phyloP scores from a whole-genome alignment of 2,329 filamentous ascomycete genomes.

The Aspergillus caelatus region DNA sequence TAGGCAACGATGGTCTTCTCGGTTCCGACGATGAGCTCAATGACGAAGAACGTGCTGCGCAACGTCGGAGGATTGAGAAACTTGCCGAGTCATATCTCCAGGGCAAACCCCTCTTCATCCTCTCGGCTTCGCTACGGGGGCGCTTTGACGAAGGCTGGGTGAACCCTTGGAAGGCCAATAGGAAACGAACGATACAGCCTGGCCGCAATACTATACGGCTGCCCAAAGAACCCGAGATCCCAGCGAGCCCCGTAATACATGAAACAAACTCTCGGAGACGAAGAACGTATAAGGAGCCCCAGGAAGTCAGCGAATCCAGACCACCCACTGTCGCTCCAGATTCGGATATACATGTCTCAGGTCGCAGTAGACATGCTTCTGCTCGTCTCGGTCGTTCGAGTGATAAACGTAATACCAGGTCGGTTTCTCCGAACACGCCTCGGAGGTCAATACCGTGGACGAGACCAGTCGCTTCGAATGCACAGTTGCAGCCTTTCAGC shows the following conservation, averaged over 20 bases:
- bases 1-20: slow-evolving; percentile 30
- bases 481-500: slow-evolving; percentile 2
- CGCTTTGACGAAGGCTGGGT: slow-evolving; percentile 49
- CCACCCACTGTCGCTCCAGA: slow-evolving; percentile 2
- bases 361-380: neutral
- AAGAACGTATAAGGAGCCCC: slow-evolving; percentile 21
- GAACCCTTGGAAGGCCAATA: slow-evolving; percentile 48
- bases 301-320: slow-evolving; percentile 4
- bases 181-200: slow-evolving; percentile 14
- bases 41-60: slow-evolving; percentile 34
- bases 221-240: slow-evolving; percentile 2
- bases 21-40: slow-evolving; percentile 46
- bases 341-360: neutral
- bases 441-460: slow-evolving; percentile 10
- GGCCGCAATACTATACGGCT: neutral
- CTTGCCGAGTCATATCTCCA: slow-evolving; percentile 46
- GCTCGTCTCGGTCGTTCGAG: neutral
- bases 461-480: neutral
- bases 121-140: slow-evolving; percentile 48
- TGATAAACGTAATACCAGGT: neutral
- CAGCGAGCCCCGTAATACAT: slow-evolving; percentile 27
- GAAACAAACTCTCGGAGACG: slow-evolving; percentile 31
- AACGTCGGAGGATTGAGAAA: slow-evolving; percentile 47
- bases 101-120: slow-evolving; percentile 48
- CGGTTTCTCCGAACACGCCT: slow-evolving; percentile 10